Percentiles rank a stretch among this genome's conserved stretches.
Conservation (phyloP, 1,139 yeast species). For the Nakaseomyces nivariensis region DNA sequence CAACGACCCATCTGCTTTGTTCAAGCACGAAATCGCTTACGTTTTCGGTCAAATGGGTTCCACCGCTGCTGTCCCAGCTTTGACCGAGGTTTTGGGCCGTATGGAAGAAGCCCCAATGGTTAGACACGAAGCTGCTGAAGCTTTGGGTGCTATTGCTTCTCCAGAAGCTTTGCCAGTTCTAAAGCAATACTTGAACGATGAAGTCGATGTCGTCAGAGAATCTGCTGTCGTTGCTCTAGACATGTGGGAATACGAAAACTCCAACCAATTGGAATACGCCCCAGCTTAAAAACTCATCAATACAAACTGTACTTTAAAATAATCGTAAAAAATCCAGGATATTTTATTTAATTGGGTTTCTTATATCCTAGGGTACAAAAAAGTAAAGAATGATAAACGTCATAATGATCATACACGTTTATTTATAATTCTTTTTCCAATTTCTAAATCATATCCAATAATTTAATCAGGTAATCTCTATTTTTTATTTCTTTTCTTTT, state of each 20-base stretch:
- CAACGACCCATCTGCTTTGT: slow-evolving; percentile 80
- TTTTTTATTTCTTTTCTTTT: not conserved
- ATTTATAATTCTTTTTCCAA: too few species aligned
- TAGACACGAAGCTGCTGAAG: slow-evolving; percentile 99
- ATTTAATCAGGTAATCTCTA: not conserved
- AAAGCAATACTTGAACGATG: slow-evolving; percentile 66
- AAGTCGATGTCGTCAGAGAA: slow-evolving; percentile 86
- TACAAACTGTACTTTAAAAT: not conserved
- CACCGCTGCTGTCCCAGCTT: slow-evolving; percentile 84
- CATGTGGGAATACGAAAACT: slow-evolving; percentile 93
- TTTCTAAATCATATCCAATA: too few species aligned
- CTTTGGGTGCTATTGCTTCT: slow-evolving; percentile 94
- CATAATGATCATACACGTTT: too few species aligned
- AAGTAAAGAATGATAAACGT: too few species aligned
- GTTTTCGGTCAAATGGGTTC: slow-evolving; percentile 96
- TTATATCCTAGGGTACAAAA: not conserved
- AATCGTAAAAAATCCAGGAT: not conserved
- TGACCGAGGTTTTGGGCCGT: slow-evolving; percentile 70
- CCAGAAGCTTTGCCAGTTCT: slow-evolving; percentile 88
- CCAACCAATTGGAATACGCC: slow-evolving; percentile 76
- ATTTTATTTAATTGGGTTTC: not conserved
- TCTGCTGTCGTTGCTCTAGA: slow-evolving; percentile 95
- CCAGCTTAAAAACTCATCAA: slow-evolving; percentile 14
- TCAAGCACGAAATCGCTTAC: slow-evolving; percentile 96
- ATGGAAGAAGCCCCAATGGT: slow-evolving; percentile 92